Base-by-base conservation (phyloP, 2,329 filamentous ascomycete species). In the Pseudonectria foliicola region DNA sequence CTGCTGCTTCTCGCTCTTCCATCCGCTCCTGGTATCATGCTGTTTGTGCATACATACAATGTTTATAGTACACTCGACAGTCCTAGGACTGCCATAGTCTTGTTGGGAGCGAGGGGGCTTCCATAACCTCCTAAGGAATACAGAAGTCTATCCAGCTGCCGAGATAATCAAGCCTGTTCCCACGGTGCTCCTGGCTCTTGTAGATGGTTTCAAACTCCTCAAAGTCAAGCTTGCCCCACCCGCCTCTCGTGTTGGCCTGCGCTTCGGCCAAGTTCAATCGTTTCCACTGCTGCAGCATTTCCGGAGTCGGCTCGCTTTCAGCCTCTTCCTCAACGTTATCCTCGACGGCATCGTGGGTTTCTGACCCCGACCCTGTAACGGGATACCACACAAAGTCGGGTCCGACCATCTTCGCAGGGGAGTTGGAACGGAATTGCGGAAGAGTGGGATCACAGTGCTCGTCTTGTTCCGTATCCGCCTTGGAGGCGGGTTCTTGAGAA, bases 111-210 rank as follows among this genome's bases (percentile, higher is more conserved):
- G 8, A 21, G 18, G 18, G 18, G 8, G 18, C 18, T 21, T 21
- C 18, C 18, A 21, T 21, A 13, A 10, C 25, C 5, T 30, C 31
- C 57, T 68, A 77, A 11, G 77, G 77, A 46, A 82, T 80, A 56
- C 77, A 82, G 56, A 81, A 80, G 56, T 95, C 89, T 59, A 95
- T 85, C 90, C 90, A 96, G 50, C 78, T 85, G 40, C 85, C 85
- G 30, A 95, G 69, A 59, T 95, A 90, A 47, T 85, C 84, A 42
- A 89, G 69, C 34, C 81, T 65, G 53, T 78, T 77, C 11, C 71
- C 73, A 18, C 67, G 63, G 15, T 77, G 75, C 45, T 80, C 75
- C 43, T 79, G 72, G n/a, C 70, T 69, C 48, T 78, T 76, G 64
- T 92, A 86, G 32, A 82, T 80, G 26, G 67, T 66, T 50, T 85